Percentiles rank a stretch among this genome's conserved stretches.
Conservation (phyloP, 148 eudicot species). For the Vaccinium corymbosum region DNA sequence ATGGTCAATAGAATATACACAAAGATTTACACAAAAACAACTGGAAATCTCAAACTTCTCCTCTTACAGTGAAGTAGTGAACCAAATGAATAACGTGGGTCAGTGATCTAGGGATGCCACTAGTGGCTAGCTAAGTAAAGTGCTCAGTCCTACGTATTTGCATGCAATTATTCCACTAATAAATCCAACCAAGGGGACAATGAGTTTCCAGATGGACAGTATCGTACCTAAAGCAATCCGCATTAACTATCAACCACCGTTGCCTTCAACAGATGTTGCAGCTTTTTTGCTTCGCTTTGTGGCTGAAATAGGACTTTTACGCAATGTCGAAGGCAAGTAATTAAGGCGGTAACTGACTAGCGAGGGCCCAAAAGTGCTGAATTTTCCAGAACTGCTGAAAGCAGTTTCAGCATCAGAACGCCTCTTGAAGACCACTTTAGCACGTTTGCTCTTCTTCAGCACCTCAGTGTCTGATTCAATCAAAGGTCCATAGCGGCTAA, state of each 20-base stretch:
- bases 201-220: neutral
- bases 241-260: slow-evolving; percentile 20
- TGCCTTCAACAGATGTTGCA: slow-evolving; percentile 25
- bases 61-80: neutral
- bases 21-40: neutral
- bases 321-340: slow-evolving; percentile 33
- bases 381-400: slow-evolving; percentile 74
- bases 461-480: slow-evolving; percentile 52
- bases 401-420: slow-evolving; percentile 71
- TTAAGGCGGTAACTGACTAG: slow-evolving; percentile 60
- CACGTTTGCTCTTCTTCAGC: slow-evolving; percentile 50
- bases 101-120: neutral
- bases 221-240: slow-evolving; percentile 8
- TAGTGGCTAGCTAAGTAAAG: neutral
- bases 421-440: slow-evolving; percentile 65
- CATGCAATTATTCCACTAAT: slow-evolving; percentile 10
- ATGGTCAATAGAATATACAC: neutral
- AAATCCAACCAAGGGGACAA: slow-evolving; percentile 8
- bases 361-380: slow-evolving; percentile 60
- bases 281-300: slow-evolving; percentile 37
- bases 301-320: slow-evolving; percentile 27
- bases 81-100: neutral
- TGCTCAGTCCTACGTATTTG: slow-evolving; percentile 21
- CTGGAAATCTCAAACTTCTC: neutral
- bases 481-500: slow-evolving; percentile 57